These are phyloP conservation scores for Curvularia sp. DNA, from an alignment of 2,329 filamentous ascomycete genomes.

Conservation along the genomic window DNA sequence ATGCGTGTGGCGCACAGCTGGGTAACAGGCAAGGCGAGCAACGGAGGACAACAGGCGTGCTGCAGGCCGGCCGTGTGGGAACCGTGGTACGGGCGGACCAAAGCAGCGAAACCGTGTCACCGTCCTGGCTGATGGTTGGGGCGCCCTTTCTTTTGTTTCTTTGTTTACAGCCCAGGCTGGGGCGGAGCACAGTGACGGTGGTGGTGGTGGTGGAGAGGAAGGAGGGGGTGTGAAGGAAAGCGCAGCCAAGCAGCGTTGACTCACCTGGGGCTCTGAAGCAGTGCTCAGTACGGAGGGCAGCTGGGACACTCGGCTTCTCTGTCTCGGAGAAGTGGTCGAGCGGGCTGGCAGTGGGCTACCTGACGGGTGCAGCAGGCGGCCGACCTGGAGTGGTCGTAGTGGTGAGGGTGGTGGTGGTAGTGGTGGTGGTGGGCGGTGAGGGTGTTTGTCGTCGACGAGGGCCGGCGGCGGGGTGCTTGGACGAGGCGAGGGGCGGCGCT, in stretches of 20 bases:
- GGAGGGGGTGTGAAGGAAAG: slow-evolving; percentile 19
- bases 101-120: slow-evolving; percentile 47
- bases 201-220: slow-evolving; percentile 13
- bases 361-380: slow-evolving; percentile 25
- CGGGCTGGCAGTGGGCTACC: slow-evolving; percentile 12
- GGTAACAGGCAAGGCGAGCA: slow-evolving; percentile 40
- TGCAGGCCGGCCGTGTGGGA: slow-evolving; percentile 40
- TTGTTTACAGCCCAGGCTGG: slow-evolving; percentile 28
- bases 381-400: slow-evolving; percentile 18
- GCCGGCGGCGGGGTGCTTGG: slow-evolving; percentile 16
- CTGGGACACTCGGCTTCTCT: slow-evolving; percentile 9
- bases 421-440: background rate
- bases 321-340: slow-evolving; percentile 17
- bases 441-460: slow-evolving; percentile 33
- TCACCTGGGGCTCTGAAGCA: slow-evolving; percentile 37
- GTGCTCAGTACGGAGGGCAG: slow-evolving; percentile 22
- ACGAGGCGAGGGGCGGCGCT: background rate
- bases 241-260: slow-evolving; percentile 34
- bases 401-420: too few species aligned
- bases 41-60: slow-evolving; percentile 45
- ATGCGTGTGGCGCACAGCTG: slow-evolving; percentile 48
- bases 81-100: slow-evolving; percentile 39
- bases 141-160: slow-evolving; percentile 13
- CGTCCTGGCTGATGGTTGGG: slow-evolving; percentile 32
- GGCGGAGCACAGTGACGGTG: slow-evolving; percentile 18